Base-by-base conservation (phyloP, 2,329 filamentous ascomycete genomes). In the Dothidotthia symphoricarpi region DNA sequence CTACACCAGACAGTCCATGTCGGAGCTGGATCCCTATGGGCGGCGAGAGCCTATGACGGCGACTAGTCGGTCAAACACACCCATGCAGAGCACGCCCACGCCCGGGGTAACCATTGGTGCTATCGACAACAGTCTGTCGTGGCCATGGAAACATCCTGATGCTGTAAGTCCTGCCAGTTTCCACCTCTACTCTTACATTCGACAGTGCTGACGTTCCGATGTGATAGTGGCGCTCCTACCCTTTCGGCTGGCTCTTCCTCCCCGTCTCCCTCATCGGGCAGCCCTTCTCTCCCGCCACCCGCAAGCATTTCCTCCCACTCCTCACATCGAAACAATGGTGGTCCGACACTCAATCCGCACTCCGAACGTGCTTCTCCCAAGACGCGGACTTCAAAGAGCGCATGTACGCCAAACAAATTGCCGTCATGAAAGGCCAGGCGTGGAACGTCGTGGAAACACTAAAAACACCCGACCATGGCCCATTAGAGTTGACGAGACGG, bases 371-470 rank as follows among this genome's bases (percentile, higher is more conserved):
- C 30, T 98, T 98, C 64, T 84, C 88, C 51, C 81, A 94, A 62
- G 93, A 98, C 66, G 82, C 85, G 2, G 93, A 98, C 68, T 98
- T 98, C 67, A 88, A 97, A 64, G 93, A 98, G 70, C 85, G 88
- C 68, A 98, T 98, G 93, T 98, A 95, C 69, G 88, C 88, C n/a
- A 83, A 88, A 51, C 93, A 98, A 62, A 94, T 98, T 45, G 91
- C 93, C 1, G 93, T 98, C 42, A 95, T 98, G 88, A 98, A 98
- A 69, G 93, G 93, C 9, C 93, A 98, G 64, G 93, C 93, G 1
- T 98, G 93, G 89, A 98, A 98, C 63, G 93, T 98, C 0, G 93
- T 98, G 4, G 93, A 98, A 71, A 96, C 93, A 0, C 76, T 98
- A 45, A 98, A 98, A 66, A 86, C 86, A 13, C 75, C 81, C 1